A percentile compares a stretch with the other conserved stretches of the same genome.
Evolutionary conservation across 108 stramenopile genomes (phyloP).

Genomic region (Cylindrotheca closterium): DNA sequence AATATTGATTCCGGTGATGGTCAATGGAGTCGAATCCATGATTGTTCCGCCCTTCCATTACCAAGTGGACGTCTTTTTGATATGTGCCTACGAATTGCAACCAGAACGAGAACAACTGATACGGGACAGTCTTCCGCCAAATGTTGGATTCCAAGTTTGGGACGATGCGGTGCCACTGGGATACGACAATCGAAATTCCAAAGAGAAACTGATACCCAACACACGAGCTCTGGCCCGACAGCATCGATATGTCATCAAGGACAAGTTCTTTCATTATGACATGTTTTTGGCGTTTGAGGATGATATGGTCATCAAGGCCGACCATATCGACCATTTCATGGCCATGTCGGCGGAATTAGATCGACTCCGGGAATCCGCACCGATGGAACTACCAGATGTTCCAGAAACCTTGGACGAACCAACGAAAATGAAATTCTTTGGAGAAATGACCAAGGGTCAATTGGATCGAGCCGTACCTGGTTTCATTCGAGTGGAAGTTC

Average conservation of each 20-base stretch:
- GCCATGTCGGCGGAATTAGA: slow-evolving; percentile 55
- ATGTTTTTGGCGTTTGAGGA: slow-evolving; percentile 77
- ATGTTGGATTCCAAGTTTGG: slow-evolving; percentile 77
- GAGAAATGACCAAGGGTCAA: slow-evolving; percentile 52
- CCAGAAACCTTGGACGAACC: slow-evolving; percentile 22
- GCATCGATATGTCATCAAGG: slow-evolving; percentile 80
- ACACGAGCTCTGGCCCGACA: slow-evolving; percentile 70
- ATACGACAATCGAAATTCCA: slow-evolving; percentile 38
- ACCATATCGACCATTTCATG: slow-evolving; percentile 69
- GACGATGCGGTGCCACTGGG: slow-evolving; percentile 68
- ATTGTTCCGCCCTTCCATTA: slow-evolving; percentile 33
- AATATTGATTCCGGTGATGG: slow-evolving; percentile 59
- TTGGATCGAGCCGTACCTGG: slow-evolving; percentile 65
- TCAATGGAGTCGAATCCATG: slow-evolving; percentile 66
- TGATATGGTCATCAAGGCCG: slow-evolving; percentile 69
- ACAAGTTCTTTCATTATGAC: slow-evolving; percentile 73
- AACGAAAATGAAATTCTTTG: slow-evolving; percentile 35
- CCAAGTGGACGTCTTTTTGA: slow-evolving; percentile 66
- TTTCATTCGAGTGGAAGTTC: slow-evolving; percentile 65
- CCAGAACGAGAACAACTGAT: slow-evolving; percentile 50
- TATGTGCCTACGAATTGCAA: slow-evolving; percentile 35
- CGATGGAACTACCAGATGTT: slow-evolving; percentile 19
- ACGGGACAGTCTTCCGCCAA: slow-evolving; percentile 48
- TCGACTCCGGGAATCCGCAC: slow-evolving; percentile 42
- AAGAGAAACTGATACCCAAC: slow-evolving; percentile 11